Percentiles rank a stretch among this genome's conserved stretches.
Conservation (phyloP, 2,329 filamentous ascomycete species). For the Alternaria viburni region DNA sequence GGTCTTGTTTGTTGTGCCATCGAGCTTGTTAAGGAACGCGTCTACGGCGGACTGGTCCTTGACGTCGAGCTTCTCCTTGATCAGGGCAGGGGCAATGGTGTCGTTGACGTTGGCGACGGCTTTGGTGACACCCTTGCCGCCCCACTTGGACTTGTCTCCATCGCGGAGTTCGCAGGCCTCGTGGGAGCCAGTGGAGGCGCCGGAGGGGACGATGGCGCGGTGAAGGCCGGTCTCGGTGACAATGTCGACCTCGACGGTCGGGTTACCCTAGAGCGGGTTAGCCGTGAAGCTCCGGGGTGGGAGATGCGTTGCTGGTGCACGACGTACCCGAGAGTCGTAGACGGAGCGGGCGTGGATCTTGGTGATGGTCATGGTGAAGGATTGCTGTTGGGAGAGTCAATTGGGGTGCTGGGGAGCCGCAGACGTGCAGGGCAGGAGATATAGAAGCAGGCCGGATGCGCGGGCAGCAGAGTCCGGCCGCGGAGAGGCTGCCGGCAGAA, state of each 20-base stretch:
- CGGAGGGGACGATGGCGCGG: constrained; percentile 96
- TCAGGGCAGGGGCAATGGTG: constrained; percentile 61
- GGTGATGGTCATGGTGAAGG: constrained; percentile 71
- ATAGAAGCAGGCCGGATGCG: constrained; percentile 33
- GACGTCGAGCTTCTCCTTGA: constrained; percentile 61
- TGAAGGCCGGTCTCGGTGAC: constrained; percentile 96
- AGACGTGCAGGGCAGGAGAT: constrained; percentile 26
- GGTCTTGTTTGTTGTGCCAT: constrained; percentile 66
- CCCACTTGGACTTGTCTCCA: constrained; percentile 60
- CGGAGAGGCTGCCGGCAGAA: constrained; percentile 38
- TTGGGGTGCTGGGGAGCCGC: constrained; percentile 21
- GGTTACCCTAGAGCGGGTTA: constrained; percentile 68
- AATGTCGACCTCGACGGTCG: constrained; percentile 97
- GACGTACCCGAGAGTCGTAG: constrained; percentile 81
- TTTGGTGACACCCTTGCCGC: constrained; percentile 62
- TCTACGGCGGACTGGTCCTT: constrained; percentile 63
- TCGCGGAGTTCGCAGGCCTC: constrained; percentile 62
- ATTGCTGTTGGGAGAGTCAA: constrained; percentile 28
- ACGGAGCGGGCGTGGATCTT: constrained; percentile 74
- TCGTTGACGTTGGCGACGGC: constrained; percentile 63
- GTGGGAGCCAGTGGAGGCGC: constrained; percentile 78
- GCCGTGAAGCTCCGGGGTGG: neutral
- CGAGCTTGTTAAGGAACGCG: constrained; percentile 59
- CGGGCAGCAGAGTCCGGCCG: constrained; percentile 41
- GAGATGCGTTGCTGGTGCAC: neutral